Percentiles rank a stretch among this genome's conserved stretches.
These are phyloP conservation scores for Colletotrichum tofieldiae DNA, from an alignment of 2,329 filamentous ascomycete genomes.

Conservation along the genomic window DNA sequence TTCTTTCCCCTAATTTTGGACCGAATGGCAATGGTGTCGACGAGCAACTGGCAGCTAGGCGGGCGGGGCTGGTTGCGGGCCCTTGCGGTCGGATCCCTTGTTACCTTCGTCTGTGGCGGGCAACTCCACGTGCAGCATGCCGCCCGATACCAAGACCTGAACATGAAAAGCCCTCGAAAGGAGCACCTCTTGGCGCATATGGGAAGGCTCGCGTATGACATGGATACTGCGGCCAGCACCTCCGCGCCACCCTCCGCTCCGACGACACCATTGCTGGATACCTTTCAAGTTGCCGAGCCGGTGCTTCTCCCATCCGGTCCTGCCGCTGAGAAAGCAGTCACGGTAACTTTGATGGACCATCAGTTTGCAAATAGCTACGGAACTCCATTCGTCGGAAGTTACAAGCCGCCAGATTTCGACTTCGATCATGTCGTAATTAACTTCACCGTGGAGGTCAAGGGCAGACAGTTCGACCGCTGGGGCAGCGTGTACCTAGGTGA, in stretches of 20 bases:
- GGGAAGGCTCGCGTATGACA: conserved; percentile 22
- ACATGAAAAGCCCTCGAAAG: neutral
- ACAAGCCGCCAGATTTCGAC: conserved; percentile 75
- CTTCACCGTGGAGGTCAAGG: conserved; percentile 79
- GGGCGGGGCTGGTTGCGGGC: neutral
- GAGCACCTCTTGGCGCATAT: conserved; percentile 19
- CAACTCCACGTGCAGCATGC: conserved; percentile 22
- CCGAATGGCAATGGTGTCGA: neutral
- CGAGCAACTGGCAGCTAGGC: neutral
- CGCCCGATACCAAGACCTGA: neutral
- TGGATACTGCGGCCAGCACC: neutral
- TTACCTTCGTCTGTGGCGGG: neutral
- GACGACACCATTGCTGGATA: conserved; percentile 61
- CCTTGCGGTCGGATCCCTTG: conserved; percentile 11
- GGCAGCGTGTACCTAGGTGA: conserved; percentile 83
- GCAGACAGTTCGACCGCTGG: conserved; percentile 83
- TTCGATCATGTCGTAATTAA: conserved; percentile 87
- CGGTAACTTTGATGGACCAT: conserved; percentile 76
- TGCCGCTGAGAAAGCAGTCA: conserved; percentile 43
- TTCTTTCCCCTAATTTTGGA: neutral
- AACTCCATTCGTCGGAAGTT: conserved; percentile 77
- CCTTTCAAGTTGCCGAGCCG: conserved; percentile 80
- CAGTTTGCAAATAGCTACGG: conserved; percentile 82
- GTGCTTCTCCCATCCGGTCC: conserved; percentile 66
- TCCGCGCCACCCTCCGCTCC: neutral